phyloP scores from a whole-genome alignment of 805 yeast genomes.

The Saturnispora besseyi region DNA sequence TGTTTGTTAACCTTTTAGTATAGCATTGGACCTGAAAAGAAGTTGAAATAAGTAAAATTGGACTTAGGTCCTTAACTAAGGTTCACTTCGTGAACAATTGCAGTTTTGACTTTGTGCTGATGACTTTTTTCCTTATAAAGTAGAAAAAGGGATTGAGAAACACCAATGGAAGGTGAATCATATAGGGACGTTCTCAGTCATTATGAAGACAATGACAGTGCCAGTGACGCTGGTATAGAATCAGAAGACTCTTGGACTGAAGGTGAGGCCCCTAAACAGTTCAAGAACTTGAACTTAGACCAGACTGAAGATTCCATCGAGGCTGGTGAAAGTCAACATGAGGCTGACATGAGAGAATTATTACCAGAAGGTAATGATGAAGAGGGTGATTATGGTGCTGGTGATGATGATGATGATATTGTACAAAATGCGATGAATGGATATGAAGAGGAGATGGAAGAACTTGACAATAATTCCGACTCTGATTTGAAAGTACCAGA shows the following conservation, averaged over 20 bases:
- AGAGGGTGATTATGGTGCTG: neutral
- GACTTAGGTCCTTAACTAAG: neutral
- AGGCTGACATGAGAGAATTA: neutral
- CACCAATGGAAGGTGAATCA: neutral
- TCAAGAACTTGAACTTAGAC: neutral
- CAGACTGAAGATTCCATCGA: neutral
- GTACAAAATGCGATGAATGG: slow-evolving; percentile 6
- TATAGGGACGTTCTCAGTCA: neutral
- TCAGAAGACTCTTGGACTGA: slow-evolving; percentile 3
- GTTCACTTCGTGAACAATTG: neutral
- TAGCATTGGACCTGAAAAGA: neutral
- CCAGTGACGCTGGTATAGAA: neutral
- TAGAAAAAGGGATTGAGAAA: neutral
- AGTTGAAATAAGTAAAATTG: neutral
- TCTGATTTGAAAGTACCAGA: neutral
- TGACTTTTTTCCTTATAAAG: neutral
- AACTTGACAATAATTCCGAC: neutral
- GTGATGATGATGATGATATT: neutral
- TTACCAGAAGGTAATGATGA: neutral
- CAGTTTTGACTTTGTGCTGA: neutral
- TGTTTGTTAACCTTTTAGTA: neutral
- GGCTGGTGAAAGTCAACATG: neutral
- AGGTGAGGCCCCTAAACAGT: neutral
- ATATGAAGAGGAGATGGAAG: slow-evolving; percentile 3
- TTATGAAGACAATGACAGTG: neutral